Percentiles rank a stretch among this genome's conserved stretches.
Evolutionary conservation across 2,329 filamentous ascomycete species (phyloP).

Genomic region (Fusarium denticulatum): DNA sequence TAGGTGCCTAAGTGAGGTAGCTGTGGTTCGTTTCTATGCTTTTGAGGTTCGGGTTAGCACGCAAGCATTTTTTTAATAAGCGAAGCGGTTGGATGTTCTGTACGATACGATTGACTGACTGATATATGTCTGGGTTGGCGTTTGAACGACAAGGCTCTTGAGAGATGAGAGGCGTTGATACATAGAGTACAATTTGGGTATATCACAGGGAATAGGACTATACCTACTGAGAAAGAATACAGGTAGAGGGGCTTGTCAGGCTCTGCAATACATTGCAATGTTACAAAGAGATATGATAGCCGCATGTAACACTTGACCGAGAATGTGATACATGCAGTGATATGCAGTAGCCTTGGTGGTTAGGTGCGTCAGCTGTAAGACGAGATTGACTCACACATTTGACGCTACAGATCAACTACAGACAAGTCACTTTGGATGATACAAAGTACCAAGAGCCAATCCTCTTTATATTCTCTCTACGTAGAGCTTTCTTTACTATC

Average conservation of each 20-base stretch:
- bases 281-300: neutral
- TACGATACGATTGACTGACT: conserved; percentile 24
- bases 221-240: neutral
- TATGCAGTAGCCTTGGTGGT: neutral
- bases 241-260: neutral
- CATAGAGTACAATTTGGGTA: conserved; percentile 17
- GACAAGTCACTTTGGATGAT: neutral
- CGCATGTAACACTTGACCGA: neutral
- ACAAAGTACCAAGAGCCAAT: too few species aligned
- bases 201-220: neutral
- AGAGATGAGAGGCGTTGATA: conserved; percentile 13
- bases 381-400: neutral
- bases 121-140: conserved; percentile 17
- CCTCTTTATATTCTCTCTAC: too few species aligned
- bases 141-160: conserved; percentile 7
- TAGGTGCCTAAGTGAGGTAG: conserved; percentile 16
- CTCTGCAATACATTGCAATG: neutral
- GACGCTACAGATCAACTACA: neutral
- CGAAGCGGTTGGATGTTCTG: conserved; percentile 6
- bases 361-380: neutral
- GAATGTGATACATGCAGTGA: neutral
- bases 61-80: conserved; percentile 12
- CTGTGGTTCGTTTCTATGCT: conserved; percentile 11
- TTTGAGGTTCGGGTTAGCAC: conserved; percentile 15
- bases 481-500: neutral